These are phyloP conservation scores for Zygosaccharomyces sapae DNA, from an alignment of 1,139 yeast species.

Conservation along the genomic window DNA sequence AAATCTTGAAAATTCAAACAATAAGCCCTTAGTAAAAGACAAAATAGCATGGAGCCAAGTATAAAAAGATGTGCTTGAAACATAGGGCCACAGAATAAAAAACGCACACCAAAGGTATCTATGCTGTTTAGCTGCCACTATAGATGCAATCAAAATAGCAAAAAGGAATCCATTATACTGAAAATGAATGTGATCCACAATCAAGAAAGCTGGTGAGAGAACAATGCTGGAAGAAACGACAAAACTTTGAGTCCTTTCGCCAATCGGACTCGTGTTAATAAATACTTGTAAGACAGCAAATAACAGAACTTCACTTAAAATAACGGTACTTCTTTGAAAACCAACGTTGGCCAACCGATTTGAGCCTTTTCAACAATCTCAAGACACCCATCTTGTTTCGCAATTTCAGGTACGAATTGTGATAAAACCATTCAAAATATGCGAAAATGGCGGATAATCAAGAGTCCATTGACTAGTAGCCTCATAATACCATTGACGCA, in stretches of 20 bases:
- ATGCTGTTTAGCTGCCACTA: constrained; percentile 63
- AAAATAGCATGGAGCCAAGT: constrained; percentile 92
- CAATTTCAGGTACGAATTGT: constrained; percentile 61
- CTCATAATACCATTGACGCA: constrained; percentile 79
- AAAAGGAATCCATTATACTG: constrained; percentile 93
- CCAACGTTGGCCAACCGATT: constrained; percentile 73
- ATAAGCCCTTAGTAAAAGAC: constrained; percentile 66
- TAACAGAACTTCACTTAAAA: constrained; percentile 67
- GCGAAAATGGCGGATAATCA: constrained; percentile 97
- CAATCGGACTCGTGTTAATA: constrained; percentile 47
- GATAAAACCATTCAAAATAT: constrained; percentile 78
- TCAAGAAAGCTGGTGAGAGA: constrained; percentile 80
- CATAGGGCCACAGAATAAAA: constrained; percentile 76
- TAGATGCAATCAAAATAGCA: constrained; percentile 71
- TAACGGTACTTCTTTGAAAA: constrained; percentile 75
- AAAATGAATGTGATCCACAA: constrained; percentile 90
- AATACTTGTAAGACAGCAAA: constrained; percentile 70
- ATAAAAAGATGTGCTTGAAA: constrained; percentile 89
- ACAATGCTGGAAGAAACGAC: constrained; percentile 80
- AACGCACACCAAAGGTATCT: constrained; percentile 61
- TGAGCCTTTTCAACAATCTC: constrained; percentile 61
- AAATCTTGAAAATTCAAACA: constrained; percentile 39
- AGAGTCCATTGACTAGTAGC: constrained; percentile 89
- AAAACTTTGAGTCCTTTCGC: constrained; percentile 46
- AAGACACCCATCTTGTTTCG: constrained; percentile 71